Evolutionary conservation across 192 early-diverging fungal species (phyloP).

Genomic region (Oehlia diaphana): DNA sequence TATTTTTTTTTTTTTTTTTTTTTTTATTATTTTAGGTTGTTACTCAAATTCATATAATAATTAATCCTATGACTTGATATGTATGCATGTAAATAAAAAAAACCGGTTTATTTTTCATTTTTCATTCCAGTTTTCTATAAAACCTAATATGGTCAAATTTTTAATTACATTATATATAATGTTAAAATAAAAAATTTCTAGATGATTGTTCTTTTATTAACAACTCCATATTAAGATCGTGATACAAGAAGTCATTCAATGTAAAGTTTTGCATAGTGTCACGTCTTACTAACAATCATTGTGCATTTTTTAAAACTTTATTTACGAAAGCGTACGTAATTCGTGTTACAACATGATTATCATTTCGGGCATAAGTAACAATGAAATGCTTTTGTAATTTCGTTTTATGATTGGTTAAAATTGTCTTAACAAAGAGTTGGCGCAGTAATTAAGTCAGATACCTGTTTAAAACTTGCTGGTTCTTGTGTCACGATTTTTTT

Average conservation of each 20-base stretch:
- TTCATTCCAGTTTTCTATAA: neutral
- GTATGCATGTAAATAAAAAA: neutral
- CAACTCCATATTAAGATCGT: neutral
- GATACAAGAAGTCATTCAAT: neutral
- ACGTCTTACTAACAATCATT: no score
- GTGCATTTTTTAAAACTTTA: no score
- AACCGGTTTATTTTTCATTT: neutral
- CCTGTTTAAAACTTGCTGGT: neutral
- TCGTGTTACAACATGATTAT: neutral
- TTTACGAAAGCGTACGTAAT: no score
- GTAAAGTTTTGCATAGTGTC: no score
- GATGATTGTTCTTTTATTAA: neutral
- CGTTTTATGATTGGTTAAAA: neutral
- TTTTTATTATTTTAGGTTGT: neutral
- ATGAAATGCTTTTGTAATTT: neutral
- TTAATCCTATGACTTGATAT: no score
- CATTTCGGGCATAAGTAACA: neutral
- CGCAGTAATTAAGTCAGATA: neutral
- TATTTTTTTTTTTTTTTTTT: no score
- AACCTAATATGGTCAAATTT: neutral
- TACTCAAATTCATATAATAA: no score
- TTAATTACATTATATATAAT: neutral
- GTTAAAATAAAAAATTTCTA: neutral
- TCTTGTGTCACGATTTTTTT: neutral
- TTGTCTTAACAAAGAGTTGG: neutral